A percentile compares a stretch with the other conserved stretches of the same genome.
Evolutionary conservation across 139 green algal species (phyloP).

Genomic region (Pseudopediastrum boryanum): DNA sequence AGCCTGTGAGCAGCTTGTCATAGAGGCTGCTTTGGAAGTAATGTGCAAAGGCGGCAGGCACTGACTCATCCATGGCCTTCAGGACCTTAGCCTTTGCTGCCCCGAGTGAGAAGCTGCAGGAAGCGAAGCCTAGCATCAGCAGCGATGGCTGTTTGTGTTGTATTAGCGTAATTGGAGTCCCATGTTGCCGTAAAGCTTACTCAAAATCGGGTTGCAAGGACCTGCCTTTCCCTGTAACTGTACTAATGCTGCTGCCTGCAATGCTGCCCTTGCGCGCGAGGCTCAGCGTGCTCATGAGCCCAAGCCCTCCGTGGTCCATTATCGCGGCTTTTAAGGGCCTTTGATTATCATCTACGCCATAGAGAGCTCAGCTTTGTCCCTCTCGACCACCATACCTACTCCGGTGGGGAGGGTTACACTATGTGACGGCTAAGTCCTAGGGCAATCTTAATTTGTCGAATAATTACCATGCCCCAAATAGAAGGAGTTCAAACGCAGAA

Average conservation of each 20-base stretch:
- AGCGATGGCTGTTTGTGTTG: not conserved
- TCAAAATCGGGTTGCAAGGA: slow-evolving; percentile 19
- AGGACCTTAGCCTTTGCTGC: slow-evolving; percentile 47
- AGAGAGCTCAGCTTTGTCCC: no score
- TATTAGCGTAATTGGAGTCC: not conserved
- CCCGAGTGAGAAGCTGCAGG: slow-evolving; percentile 53
- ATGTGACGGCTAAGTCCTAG: no score
- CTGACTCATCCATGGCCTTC: slow-evolving; percentile 45
- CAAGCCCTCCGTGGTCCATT: no score
- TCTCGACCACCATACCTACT: no score
- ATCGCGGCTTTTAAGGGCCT: no score
- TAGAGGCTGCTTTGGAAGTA: slow-evolving; percentile 50
- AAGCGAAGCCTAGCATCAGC: not conserved
- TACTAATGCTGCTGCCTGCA: slow-evolving; percentile 15
- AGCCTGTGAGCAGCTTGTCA: slow-evolving; percentile 35
- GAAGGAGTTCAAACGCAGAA: no score
- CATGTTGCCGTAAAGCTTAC: slow-evolving; percentile 3
- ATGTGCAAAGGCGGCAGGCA: slow-evolving; percentile 33
- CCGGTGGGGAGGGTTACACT: no score
- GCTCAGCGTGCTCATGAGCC: no score
- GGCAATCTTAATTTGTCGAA: no score
- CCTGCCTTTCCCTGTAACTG: not conserved
- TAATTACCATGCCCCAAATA: no score
- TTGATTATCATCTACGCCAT: no score
- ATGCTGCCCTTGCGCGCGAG: slow-evolving; percentile 17